Conservation (phyloP, 2,329 filamentous ascomycete species). For the Ceratocystis harringtonii region DNA sequence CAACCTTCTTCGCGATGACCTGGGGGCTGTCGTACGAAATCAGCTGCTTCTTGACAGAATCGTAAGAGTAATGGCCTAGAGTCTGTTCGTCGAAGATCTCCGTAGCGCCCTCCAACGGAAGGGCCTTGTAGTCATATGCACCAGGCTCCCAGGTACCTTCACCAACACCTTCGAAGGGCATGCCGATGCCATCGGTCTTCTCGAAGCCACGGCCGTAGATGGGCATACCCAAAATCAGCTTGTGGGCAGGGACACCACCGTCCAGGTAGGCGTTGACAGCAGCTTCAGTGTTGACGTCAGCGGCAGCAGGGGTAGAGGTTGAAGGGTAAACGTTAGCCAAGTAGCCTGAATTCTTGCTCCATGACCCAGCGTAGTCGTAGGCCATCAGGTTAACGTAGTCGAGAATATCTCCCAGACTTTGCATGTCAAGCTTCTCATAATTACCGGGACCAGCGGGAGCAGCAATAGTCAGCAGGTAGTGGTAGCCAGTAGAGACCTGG, state of each 20-base stretch:
- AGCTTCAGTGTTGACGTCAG: conserved; percentile 52
- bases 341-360: conserved; percentile 49
- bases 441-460: conserved; percentile 34
- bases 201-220: conserved; percentile 61
- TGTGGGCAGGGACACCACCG: conserved; percentile 45
- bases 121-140: conserved; percentile 66
- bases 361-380: conserved; percentile 59
- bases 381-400: conserved; percentile 52
- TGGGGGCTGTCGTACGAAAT: conserved; percentile 56
- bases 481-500: conserved; percentile 31
- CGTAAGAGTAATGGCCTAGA: conserved; percentile 57
- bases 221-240: conserved; percentile 66
- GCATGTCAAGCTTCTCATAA: conserved; percentile 34
- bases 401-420: conserved; percentile 31
- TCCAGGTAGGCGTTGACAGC: conserved; percentile 52
- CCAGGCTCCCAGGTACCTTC: conserved; percentile 57
- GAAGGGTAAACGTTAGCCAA: conserved; percentile 55
- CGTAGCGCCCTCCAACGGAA: conserved; percentile 46
- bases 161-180: conserved; percentile 46
- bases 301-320: conserved; percentile 38
- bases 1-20: conserved; percentile 46
- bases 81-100: conserved; percentile 42
- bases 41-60: conserved; percentile 43
- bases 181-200: conserved; percentile 47
- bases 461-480: conserved; percentile 40